phyloP scores from a whole-genome alignment of 306 rosid genomes.

The Cicer cuneatum region DNA sequence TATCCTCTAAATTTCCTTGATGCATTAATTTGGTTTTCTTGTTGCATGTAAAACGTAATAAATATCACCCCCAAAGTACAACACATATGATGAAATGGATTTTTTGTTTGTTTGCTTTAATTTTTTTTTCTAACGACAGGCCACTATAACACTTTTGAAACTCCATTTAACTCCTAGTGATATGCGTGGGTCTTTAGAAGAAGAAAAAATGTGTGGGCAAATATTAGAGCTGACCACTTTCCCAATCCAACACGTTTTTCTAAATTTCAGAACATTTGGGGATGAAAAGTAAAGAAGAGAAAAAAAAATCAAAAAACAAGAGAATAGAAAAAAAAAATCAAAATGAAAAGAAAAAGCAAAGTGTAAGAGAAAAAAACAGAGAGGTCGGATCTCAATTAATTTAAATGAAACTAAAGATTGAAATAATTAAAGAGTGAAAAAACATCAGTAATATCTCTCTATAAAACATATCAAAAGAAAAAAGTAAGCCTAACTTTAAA shows the following conservation, averaged over 20 bases:
- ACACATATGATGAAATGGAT: not conserved
- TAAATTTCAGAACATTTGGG: conserved; percentile 36
- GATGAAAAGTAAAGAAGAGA: not conserved
- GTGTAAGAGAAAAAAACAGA: not conserved
- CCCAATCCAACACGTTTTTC: conserved; percentile 40
- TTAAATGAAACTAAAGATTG: too few species aligned
- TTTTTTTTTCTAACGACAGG: not conserved
- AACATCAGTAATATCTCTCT: too few species aligned
- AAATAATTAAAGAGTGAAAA: too few species aligned
- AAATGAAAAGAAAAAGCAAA: too few species aligned
- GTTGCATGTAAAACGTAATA: not conserved
- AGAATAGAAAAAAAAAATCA: too few species aligned
- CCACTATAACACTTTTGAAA: not conserved
- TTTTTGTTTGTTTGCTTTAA: conserved; percentile 32
- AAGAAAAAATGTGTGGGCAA: conserved; percentile 16
- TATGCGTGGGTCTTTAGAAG: not conserved
- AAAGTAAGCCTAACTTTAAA: too few species aligned
- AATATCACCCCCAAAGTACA: too few species aligned
- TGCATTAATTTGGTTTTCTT: conserved; percentile 14
- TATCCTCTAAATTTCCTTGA: conserved; percentile 2
- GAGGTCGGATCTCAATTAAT: too few species aligned
- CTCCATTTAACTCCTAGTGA: conserved; percentile 18
- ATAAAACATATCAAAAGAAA: too few species aligned
- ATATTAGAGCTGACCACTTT: conserved; percentile 39
- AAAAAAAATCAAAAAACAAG: not conserved